Evolutionary conservation across 148 eudicot genomes (phyloP).

Genomic region (Camellia granthamiana): DNA sequence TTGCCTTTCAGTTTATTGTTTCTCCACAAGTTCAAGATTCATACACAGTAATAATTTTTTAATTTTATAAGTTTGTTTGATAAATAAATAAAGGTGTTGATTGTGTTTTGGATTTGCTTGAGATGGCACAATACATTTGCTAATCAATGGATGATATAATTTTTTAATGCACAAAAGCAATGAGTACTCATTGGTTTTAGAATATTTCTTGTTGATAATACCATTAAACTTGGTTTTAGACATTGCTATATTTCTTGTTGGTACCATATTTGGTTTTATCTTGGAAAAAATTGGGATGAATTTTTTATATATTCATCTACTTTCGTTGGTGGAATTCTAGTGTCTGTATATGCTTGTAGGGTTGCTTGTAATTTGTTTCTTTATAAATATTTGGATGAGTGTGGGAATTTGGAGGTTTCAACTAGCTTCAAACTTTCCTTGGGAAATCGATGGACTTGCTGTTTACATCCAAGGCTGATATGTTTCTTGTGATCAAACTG

Average conservation of each 20-base stretch:
- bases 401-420: too few species aligned
- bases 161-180: neutral
- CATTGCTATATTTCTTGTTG: too few species aligned
- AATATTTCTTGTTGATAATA: neutral
- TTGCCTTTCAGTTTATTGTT: too few species aligned
- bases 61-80: neutral
- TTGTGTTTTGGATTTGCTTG: neutral
- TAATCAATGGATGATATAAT: neutral
- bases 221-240: too few species aligned
- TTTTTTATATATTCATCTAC: neutral
- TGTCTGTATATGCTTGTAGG: neutral
- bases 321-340: neutral
- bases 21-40: too few species aligned
- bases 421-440: neutral
- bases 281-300: neutral
- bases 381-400: neutral
- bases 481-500: neutral
- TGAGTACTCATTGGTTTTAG: too few species aligned
- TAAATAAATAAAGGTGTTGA: neutral
- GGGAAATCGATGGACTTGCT: neutral
- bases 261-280: neutral
- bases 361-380: neutral
- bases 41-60: neutral
- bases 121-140: neutral
- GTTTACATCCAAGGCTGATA: neutral